Percentiles rank a stretch among this genome's conserved stretches.
Evolutionary conservation across 140 eudicot genomes (phyloP).

Genomic region (Anethum foeniculum): DNA sequence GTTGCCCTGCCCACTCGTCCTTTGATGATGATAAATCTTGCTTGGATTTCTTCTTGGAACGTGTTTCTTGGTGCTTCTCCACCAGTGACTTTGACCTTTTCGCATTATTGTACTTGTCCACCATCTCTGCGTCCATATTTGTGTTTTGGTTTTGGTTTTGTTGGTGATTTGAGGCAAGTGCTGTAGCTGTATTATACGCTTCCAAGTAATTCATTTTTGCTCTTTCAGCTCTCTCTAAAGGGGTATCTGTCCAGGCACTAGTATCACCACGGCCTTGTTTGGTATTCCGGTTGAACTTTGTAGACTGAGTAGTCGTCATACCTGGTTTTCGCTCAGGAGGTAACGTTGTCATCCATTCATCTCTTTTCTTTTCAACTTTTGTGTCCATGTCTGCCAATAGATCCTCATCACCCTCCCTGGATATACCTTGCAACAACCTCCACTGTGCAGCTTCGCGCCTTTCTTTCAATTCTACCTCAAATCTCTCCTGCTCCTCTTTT

Average conservation of each 20-base stretch:
- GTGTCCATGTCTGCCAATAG: constrained; percentile 81
- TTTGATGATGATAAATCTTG: constrained; percentile 30
- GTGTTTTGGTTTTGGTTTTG: constrained; percentile 28
- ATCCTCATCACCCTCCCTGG: constrained; percentile 94
- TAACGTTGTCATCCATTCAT: constrained; percentile 97
- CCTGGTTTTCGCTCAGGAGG: constrained; percentile 96
- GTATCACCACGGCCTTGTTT: constrained; percentile 98
- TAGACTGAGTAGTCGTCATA: constrained; percentile 65
- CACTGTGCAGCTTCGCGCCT: constrained; percentile 97
- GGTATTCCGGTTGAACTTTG: constrained; percentile 55
- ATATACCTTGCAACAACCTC: constrained; percentile 98
- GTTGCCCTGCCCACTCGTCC: constrained; percentile 82
- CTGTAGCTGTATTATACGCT: constrained; percentile 87
- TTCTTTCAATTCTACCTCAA: constrained; percentile 65
- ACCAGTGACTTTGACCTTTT: constrained; percentile 86
- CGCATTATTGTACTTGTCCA: constrained; percentile 74
- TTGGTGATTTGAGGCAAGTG: constrained; percentile 69
- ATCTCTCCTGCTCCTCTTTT: constrained; percentile 82
- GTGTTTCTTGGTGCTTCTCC: constrained; percentile 71
- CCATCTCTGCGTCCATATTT: constrained; percentile 64
- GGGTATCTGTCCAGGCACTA: constrained; percentile 95
- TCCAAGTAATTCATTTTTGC: constrained; percentile 92
- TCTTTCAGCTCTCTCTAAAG: constrained; percentile 84
- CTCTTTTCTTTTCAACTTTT: constrained; percentile 62
- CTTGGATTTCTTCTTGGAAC: constrained; percentile 62